Evolutionary conservation across 306 rosid species (phyloP).

Genomic region (Mimosa bimucronata): DNA sequence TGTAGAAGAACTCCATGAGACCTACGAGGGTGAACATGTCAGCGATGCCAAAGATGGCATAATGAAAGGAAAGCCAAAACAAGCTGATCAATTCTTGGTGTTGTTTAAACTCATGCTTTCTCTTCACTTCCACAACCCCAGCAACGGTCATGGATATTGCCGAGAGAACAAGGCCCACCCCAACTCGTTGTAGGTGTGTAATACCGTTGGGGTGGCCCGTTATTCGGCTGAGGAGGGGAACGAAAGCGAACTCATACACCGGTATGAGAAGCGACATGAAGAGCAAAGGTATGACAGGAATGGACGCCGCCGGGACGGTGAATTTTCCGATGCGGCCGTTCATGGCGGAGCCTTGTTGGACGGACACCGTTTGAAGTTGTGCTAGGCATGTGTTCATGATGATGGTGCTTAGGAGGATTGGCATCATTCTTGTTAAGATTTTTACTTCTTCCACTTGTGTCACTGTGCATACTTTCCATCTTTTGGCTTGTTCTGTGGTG

Average conservation of each 20-base stretch:
- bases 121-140: constrained; percentile 49
- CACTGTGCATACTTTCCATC: constrained; percentile 55
- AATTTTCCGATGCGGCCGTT: constrained; percentile 37
- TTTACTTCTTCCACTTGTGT: constrained; percentile 65
- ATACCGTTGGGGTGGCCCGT: constrained; percentile 56
- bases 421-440: constrained; percentile 68
- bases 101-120: constrained; percentile 41
- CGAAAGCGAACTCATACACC: constrained; percentile 47
- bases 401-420: constrained; percentile 59
- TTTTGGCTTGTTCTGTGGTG: constrained; percentile 4
- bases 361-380: constrained; percentile 55
- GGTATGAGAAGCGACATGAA: constrained; percentile 68
- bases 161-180: constrained; percentile 61
- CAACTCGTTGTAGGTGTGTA: constrained; percentile 59
- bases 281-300: constrained; percentile 57
- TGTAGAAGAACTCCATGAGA: constrained; percentile 60
- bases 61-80: constrained; percentile 67
- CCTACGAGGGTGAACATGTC: constrained; percentile 68
- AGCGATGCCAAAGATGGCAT: constrained; percentile 62
- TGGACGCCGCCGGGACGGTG: constrained; percentile 51
- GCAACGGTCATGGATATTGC: constrained; percentile 60
- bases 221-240: constrained; percentile 47
- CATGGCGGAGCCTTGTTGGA: constrained; percentile 61
- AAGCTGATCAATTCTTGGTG: constrained; percentile 44
- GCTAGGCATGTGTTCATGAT: constrained; percentile 67